Percentiles rank a stretch among this genome's conserved stretches.
These are phyloP conservation scores for Mentha longifolia DNA, from an alignment of 257 asterid species.

Conservation along the genomic window DNA sequence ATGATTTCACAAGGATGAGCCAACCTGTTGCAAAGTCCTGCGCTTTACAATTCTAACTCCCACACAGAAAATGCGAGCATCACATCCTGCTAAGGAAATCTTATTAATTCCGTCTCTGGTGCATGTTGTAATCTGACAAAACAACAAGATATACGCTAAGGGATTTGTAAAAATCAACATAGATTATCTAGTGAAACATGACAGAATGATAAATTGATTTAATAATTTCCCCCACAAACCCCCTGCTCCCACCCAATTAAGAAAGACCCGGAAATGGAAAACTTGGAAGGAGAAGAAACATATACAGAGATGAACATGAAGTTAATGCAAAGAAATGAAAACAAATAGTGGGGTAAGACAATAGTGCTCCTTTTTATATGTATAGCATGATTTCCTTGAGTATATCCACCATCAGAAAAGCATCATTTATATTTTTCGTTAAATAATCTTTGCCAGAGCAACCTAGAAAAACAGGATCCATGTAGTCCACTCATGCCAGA, in stretches of 20 bases:
- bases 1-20: conserved; percentile 29
- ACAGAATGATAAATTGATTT: conserved; percentile 6
- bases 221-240: not conserved
- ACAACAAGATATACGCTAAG: conserved; percentile 43
- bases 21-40: conserved; percentile 82
- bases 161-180: conserved; percentile 43
- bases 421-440: not conserved
- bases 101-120: conserved; percentile 93
- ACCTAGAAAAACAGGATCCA: conserved; percentile 4
- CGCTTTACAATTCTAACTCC: conserved; percentile 94
- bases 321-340: conserved; percentile 7
- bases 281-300: not conserved
- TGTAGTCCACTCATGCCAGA: not conserved
- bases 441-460: conserved; percentile 7
- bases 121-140: conserved; percentile 84
- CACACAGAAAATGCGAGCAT: conserved; percentile 86
- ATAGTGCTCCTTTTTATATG: not conserved
- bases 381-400: not conserved
- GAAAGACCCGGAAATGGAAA: not conserved
- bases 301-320: not conserved
- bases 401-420: conserved; percentile 7
- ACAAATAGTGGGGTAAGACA: conserved; percentile 18
- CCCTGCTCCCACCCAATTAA: not conserved
- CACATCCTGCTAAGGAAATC: conserved; percentile 82
- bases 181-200: conserved; percentile 26